Base-by-base conservation (phyloP, 2,329 filamentous ascomycete species). In the Epichloe uncinata region DNA sequence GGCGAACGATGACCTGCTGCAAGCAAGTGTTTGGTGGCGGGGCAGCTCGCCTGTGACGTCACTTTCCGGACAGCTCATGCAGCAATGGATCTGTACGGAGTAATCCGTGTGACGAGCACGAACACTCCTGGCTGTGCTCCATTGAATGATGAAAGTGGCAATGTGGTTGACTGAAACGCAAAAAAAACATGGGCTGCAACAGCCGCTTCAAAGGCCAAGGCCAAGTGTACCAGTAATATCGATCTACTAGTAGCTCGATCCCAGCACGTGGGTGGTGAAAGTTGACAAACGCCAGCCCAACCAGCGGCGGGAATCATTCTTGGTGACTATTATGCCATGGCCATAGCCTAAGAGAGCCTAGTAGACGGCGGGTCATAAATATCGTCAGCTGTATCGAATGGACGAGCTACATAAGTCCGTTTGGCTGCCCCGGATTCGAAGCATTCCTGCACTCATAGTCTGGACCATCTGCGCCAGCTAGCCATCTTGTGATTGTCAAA, bases 1-100 rank as follows among this genome's bases (percentile, higher is more conserved):
- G 12, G 9, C 16, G 40, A 16, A 18, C 5, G 33, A 12, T n/a
- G 15, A 22, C 5, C 33, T 40, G 7, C 26, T 30, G 43, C 22
- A 26, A 26, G 6, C 22, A 26, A 26, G 16, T 42, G 26, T 47
- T 26, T 13, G 18, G 18, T 52, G 20, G 47, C 20, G 50, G 50
- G 47, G 36, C 12, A 22, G 47, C 37, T 36, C 42, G 16, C 22
- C 11, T 44, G 20, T 52, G 50, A 52, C 50, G 50, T 52, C 50
- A 52, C 48, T 35, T 9, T n/a, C 20, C 30, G n/a, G 3, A 30
- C 42, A 35, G 5, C 20, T 33, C 35, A 18, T 30, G 35, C 42
- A 30, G 8, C 13, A n/a, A 30, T 15, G 15, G 15, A 42, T 11
- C 15, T n/a, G 41, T 22, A 42, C 41, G 22, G 26, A 30, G 12